These are phyloP conservation scores for Triadica sebifera DNA, from an alignment of 345 rosid species.

Conservation along the genomic window DNA sequence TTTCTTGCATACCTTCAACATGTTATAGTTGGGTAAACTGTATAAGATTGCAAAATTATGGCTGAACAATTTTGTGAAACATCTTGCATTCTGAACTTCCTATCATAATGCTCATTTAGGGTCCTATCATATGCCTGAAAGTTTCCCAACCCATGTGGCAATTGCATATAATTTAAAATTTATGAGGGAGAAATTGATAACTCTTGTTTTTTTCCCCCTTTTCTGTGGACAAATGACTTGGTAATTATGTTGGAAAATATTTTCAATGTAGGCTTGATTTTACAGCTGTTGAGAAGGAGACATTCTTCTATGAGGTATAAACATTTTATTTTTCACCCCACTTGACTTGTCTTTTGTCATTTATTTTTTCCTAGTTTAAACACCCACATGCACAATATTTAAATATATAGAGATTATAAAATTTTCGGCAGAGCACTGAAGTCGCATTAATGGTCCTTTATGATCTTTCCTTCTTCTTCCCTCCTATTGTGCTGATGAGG, in stretches of 20 bases:
- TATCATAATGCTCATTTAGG: not conserved
- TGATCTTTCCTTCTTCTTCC: not conserved
- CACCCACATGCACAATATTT: not conserved
- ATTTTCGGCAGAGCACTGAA: not conserved
- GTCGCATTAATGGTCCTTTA: not conserved
- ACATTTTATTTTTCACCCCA: not conserved
- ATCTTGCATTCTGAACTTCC: not conserved
- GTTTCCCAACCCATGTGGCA: not conserved
- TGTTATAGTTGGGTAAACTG: not conserved
- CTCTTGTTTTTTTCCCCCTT: not conserved
- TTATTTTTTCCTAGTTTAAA: not conserved
- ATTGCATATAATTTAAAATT: conserved; percentile 7
- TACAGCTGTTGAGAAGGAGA: conserved; percentile 73
- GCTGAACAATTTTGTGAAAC: not conserved
- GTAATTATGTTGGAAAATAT: conserved; percentile 4
- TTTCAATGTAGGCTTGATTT: conserved; percentile 73
- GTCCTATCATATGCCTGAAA: not conserved
- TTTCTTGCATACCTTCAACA: not conserved
- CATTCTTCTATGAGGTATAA: conserved; percentile 74
- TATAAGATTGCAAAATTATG: not conserved
- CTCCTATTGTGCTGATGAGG: not conserved
- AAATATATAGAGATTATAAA: not conserved
- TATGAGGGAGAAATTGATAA: not conserved
- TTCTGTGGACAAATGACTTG: not conserved
- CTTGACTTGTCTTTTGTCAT: not conserved